A percentile compares a stretch with the other conserved stretches of the same genome.
Conservation (phyloP, 441 rosid species). For the Aleurites moluccanus region DNA sequence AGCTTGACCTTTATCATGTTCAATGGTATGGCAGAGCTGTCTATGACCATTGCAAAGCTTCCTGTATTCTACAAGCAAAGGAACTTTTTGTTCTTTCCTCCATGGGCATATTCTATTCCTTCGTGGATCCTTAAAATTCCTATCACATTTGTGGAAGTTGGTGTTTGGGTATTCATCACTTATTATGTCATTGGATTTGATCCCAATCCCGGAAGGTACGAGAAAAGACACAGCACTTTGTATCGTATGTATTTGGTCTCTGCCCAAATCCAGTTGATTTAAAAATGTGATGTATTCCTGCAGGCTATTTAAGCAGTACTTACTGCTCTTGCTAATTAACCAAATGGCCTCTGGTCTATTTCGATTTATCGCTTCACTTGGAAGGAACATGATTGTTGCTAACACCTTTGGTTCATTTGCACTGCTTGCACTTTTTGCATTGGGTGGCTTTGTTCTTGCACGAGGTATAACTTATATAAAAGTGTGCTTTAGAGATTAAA, state of each 20-base stretch:
- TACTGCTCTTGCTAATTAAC: conserved; percentile 49
- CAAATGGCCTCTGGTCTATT: conserved; percentile 77
- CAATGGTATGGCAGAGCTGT: conserved; percentile 74
- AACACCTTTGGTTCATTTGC: conserved; percentile 71
- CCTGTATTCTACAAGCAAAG: conserved; percentile 90
- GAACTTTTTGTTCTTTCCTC: conserved; percentile 66
- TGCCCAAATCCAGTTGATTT: not conserved
- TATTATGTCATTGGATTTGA: conserved; percentile 82
- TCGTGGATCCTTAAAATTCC: conserved; percentile 82
- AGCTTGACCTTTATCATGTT: conserved; percentile 49
- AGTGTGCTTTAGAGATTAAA: not conserved
- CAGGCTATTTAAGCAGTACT: conserved; percentile 64
- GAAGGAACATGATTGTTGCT: conserved; percentile 72
- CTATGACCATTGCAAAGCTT: conserved; percentile 73
- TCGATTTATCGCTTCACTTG: conserved; percentile 52
- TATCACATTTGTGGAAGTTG: conserved; percentile 57
- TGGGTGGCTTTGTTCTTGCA: conserved; percentile 74
- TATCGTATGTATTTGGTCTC: not conserved
- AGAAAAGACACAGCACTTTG: not conserved
- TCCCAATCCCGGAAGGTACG: conserved; percentile 63
- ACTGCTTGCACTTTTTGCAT: conserved; percentile 49
- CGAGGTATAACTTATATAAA: conserved; percentile 38
- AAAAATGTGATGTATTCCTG: not conserved
- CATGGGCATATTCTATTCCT: conserved; percentile 79
- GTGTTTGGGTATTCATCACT: conserved; percentile 59